Conservation (phyloP, 202 grass and related monocot genomes). For the Sporobolus alterniflorus region DNA sequence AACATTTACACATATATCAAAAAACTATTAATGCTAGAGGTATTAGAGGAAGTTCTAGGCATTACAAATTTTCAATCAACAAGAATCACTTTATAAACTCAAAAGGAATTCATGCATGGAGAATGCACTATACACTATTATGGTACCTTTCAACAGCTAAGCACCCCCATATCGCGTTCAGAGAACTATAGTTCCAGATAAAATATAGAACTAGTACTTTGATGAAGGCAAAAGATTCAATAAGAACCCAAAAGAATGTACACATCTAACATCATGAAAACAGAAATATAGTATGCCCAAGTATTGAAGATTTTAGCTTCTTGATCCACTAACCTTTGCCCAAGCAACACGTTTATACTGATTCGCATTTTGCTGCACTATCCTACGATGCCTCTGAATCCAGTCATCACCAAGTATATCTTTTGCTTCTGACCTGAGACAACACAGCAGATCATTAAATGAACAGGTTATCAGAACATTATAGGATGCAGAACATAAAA, state of each 20-base stretch:
- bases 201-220: background rate
- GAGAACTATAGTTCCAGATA: no score
- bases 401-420: slow-evolving; percentile 99
- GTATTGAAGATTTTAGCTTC: background rate
- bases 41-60: no score
- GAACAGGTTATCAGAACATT: slow-evolving; percentile 3
- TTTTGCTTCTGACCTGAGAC: slow-evolving; percentile 91
- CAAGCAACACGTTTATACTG: slow-evolving; percentile 97
- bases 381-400: slow-evolving; percentile 97
- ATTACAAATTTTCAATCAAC: no score
- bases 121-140: no score
- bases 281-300: slow-evolving; percentile 4
- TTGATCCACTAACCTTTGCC: slow-evolving; percentile 72
- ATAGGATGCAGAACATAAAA: background rate
- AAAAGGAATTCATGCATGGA: no score
- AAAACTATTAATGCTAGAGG: no score
- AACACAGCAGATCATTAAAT: slow-evolving; percentile 20
- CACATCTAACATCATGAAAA: background rate
- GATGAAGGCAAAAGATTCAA: background rate
- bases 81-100: no score
- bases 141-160: no score
- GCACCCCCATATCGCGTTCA: no score
- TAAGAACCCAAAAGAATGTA: background rate
- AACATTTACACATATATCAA: no score
- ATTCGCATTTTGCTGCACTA: slow-evolving; percentile 98